Evolutionary conservation across 2,329 filamentous ascomycete genomes (phyloP), one percentile per base, ranked within the genome.

Genomic region (Thyridium curvatum): DNA sequence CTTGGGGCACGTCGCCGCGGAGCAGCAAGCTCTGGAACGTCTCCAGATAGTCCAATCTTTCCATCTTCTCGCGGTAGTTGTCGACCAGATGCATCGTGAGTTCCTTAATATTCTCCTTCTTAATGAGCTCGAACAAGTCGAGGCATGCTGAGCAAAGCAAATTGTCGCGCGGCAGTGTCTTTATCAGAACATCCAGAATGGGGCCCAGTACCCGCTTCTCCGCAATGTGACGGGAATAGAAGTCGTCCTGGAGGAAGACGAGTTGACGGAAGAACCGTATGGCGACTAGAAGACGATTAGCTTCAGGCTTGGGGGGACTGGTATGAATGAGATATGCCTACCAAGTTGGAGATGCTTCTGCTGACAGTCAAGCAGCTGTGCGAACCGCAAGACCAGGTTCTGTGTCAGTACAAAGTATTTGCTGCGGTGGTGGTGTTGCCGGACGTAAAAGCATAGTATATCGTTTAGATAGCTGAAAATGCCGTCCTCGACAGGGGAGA

Each of bases 341-440:
- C 86, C 86, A 32, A 98, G 76, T 62, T 91, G 90, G 47, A 98
- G 67, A 58, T 95, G 90, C 66, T 97, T 97, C 62, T 97, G 87
- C 9, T 82, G 82, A 43, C 84, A 90, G 33, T 71, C 69, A 47
- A 98, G 75, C 44, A 98, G 75, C 59, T 94, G 88, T 35, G 83
- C 82, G 44, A 96, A 82, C 31, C 90, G 79, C 44, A 81, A 75
- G 8, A 85, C 80, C 33, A 97, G 71, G 41, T 84, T 82, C 60
- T 96, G 79, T 10, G 78, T 78, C 45, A 94, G 70, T 18, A 97
- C 84, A 55, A 96, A 95, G 53, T 82, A 86, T 60, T 94, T 93
- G 66, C 84, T 90, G 50, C 88, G 81, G 52, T 86, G 82, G 31
- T 84, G 77, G 61, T 97, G 91, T 54, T 94, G 86, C 31, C 90